Conservation (phyloP, 2,329 filamentous ascomycete species). For the Clonostachys chloroleuca region DNA sequence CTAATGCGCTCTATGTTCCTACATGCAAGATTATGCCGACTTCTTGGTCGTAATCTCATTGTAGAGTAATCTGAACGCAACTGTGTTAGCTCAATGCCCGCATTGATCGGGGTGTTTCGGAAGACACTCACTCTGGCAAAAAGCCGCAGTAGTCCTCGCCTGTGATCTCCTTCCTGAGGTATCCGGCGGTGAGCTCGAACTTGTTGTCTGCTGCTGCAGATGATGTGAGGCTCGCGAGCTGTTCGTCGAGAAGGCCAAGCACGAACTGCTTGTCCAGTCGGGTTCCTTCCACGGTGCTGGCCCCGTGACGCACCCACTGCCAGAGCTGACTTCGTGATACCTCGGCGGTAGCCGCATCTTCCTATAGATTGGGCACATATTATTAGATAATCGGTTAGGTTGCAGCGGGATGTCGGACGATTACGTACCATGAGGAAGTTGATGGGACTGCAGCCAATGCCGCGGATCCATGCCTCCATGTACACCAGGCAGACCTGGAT, state of each 20-base stretch:
- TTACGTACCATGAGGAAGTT: conserved; percentile 70
- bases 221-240: conserved; percentile 3
- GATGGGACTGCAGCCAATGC: conserved; percentile 86
- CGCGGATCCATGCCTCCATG: conserved; percentile 90
- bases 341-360: conserved; percentile 86
- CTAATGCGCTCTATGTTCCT: neutral
- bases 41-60: conserved; percentile 2
- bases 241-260: conserved; percentile 68
- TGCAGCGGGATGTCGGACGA: neutral
- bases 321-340: conserved; percentile 81
- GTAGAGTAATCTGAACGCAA: neutral
- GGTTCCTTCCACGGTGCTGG: conserved; percentile 74
- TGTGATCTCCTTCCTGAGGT: neutral
- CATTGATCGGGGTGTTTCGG: neutral
- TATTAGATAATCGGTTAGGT: neutral
- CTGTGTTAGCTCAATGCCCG: neutral
- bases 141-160: conserved; percentile 5
- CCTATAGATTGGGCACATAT: conserved; percentile 22
- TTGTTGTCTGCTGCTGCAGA: conserved; percentile 8
- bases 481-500: conserved; percentile 84
- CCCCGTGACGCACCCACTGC: conserved; percentile 72
- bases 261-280: conserved; percentile 80
- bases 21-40: neutral
- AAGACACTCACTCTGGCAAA: conserved; percentile 2
- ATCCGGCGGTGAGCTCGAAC: conserved; percentile 2